Evolutionary conservation across 129 eudicot genomes (phyloP), one percentile per base, ranked within the genome.

Genomic region (Deinandra increscens): DNA sequence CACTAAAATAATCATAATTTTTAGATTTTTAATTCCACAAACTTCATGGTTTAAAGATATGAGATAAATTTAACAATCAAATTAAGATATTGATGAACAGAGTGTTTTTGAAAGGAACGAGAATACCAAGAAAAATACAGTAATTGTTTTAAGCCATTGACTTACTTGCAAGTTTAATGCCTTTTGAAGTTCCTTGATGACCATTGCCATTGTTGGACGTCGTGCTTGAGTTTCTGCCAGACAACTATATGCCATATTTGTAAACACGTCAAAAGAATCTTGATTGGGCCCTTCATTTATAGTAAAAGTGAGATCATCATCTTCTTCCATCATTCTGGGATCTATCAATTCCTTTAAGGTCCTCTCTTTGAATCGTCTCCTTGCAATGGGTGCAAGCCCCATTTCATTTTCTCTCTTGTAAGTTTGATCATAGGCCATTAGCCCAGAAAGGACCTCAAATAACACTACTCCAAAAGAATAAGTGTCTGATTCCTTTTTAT

Each of bases 371-470:
- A 53, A 19, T 8, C 33, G 33, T 20, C 60, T 20, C 60, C 33
- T 20, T 18, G 60, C 60, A 19, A 53, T 7, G 33, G 60, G 60
- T 53, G 60, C 60, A 53, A 53, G 33, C 60, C 60, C 60, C 4
- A 7, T 0, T 5, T 3, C 5, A 53, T 20, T 19, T 53, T 19
- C 34, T 0, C 7, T 14, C 3, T 0, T n/a, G 54, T 14, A 48
- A 48, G 6, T 5, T 48, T 20, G 4, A 48, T 48, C 54, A 48
- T 48, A 48, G 7, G 54, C 54, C 54, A 48, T 7, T 15, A 20
- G n/a, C 7, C 54, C 54, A 48, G 8, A 48, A 3, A 48, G 54
- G 54, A 48, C 54, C 20, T 48, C 54, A 48, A 48, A 15, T 12
- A 48, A 48, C 1, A 48, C 54, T 15, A 14, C 54, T 17, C 55